Base-by-base conservation (phyloP, 805 yeast genomes). In the Wickerhamomyces ciferrii region DNA sequence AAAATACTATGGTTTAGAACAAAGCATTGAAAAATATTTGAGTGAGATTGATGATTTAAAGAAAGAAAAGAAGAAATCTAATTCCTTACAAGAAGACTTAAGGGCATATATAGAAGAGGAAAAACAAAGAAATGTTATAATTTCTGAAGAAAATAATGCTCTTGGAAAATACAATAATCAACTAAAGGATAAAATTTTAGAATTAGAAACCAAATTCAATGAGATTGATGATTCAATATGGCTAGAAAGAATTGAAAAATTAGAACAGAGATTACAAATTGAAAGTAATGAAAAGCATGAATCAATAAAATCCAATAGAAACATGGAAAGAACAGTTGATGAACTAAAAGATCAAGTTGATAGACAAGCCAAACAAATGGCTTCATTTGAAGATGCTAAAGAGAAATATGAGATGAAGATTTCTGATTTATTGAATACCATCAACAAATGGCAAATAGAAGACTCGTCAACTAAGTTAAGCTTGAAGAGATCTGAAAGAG, bases 91-190 rank as follows among this genome's bases (percentile, higher is more conserved):
- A 18, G 53, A 61, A 5, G 53, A 58, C 5, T 54, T 66, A 45
- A 58, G 53, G 20, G 46, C 53, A 3, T 24, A 51, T 17, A 54
- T 61, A 47, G 72, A 69, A 39, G 60, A 60, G 14, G 68, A 75
- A 45, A 75, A 81, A 48, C 75, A 76, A 40, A 79, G 79, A 41
- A 73, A 76, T 36, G 67, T 83, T 47, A 78, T 81, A 43, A 62
- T 81, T 5, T 65, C 70, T 21, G 88, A 86, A 61, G 94, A 86
- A 58, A 84, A 83, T 55, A 81, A 80, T 55, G 75, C 84, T 1
- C 59, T 85, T 39, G 77, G 75, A 24, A 81, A 72, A 50, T 74
- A 72, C 48, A 80, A 83, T 54, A 64, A 65, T 32, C 79, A 80
- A 42, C 63, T 85, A 50, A 71, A 67, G 44, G 46, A 49, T 15